These are phyloP conservation scores for Yamadazyma sp. DNA, from an alignment of 805 yeast genomes.

Conservation along the genomic window DNA sequence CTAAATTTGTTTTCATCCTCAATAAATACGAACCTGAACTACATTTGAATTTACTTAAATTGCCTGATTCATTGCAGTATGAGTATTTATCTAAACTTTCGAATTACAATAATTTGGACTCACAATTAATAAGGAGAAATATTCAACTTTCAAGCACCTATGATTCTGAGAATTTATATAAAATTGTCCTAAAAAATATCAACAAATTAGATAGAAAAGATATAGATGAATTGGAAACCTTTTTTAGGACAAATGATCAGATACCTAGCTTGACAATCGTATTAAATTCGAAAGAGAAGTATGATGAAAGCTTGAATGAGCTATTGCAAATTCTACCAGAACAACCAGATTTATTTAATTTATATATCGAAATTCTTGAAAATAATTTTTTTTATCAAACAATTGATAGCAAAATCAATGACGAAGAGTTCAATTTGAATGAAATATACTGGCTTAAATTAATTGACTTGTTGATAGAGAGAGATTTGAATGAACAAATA, in stretches of 20 bases:
- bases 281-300: slow-evolving; percentile 18
- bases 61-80: slow-evolving; percentile 24
- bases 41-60: slow-evolving; percentile 33
- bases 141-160: slow-evolving; percentile 21
- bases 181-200: slow-evolving; percentile 12
- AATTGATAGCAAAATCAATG: not conserved
- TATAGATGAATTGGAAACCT: slow-evolving; percentile 7
- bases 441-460: slow-evolving; percentile 30
- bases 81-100: slow-evolving; percentile 18
- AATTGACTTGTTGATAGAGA: slow-evolving; percentile 21
- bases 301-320: slow-evolving; percentile 27
- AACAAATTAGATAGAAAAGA: slow-evolving; percentile 3
- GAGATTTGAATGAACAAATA: slow-evolving; percentile 22
- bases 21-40: slow-evolving; percentile 34
- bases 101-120: slow-evolving; percentile 1
- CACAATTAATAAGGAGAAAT: slow-evolving; percentile 14
- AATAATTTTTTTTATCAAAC: not conserved
- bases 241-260: slow-evolving; percentile 21
- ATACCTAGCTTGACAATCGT: slow-evolving; percentile 32
- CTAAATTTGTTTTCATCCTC: slow-evolving; percentile 34
- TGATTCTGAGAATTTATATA: slow-evolving; percentile 10
- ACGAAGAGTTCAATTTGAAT: slow-evolving; percentile 12
- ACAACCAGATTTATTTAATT: slow-evolving; percentile 1
- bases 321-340: slow-evolving; percentile 19
- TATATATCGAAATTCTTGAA: slow-evolving; percentile 2